A percentile compares a stretch with the other conserved stretches of the same genome.
These are phyloP conservation scores for Gastrolobium bilobum DNA, from an alignment of 306 rosid species.

Conservation along the genomic window DNA sequence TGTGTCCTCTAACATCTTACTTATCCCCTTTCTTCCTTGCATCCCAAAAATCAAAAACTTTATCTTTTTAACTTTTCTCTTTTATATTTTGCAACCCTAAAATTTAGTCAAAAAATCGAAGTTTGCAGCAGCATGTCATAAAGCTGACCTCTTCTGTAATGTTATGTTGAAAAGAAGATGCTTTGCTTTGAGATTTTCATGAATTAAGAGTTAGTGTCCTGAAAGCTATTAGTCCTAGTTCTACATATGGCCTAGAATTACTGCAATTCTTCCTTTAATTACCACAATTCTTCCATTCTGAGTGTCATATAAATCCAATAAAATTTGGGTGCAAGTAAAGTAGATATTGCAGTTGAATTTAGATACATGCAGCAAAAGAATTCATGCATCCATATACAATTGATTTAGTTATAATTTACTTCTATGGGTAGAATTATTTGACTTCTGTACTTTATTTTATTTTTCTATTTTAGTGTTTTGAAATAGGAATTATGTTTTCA, in stretches of 20 bases:
- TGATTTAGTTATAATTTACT: conserved; percentile 12
- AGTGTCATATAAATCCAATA: conserved; percentile 33
- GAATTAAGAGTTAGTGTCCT: not conserved
- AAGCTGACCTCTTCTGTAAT: not conserved
- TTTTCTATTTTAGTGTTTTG: not conserved
- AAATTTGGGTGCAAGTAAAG: not conserved
- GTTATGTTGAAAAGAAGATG: conserved; percentile 4
- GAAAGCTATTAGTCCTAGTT: not conserved
- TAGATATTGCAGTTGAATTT: conserved; percentile 26
- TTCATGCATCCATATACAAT: conserved; percentile 10
- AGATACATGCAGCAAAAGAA: conserved; percentile 13
- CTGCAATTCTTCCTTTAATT: not conserved
- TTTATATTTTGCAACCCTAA: conserved; percentile 14
- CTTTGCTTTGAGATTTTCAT: not conserved
- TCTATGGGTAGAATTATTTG: conserved; percentile 24
- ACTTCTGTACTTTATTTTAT: not conserved
- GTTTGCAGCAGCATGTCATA: not conserved
- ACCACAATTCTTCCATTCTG: not conserved
- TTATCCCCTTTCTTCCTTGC: not conserved
- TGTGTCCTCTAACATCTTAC: not conserved
- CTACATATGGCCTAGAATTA: not conserved
- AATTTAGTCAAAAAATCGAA: not conserved
- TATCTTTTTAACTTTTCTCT: not conserved
- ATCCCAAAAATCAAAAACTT: not conserved
- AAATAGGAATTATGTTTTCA: conserved; percentile 14